Evolutionary conservation across 176 grass and related monocot genomes (phyloP).

Genomic region (Carex myosuroides): DNA sequence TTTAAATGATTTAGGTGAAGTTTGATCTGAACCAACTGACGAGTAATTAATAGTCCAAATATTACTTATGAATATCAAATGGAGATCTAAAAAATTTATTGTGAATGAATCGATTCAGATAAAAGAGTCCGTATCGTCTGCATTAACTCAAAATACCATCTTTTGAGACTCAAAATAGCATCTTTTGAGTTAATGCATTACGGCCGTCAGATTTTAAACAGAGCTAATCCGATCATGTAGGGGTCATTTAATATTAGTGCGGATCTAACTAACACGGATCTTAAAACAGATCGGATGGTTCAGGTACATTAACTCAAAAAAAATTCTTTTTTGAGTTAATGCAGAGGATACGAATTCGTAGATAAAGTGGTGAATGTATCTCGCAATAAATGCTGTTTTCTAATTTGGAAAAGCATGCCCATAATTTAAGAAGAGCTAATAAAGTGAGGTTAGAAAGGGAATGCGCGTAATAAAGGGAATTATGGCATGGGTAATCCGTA

Average conservation of each 20-base stretch:
- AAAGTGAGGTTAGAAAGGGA: slow-evolving; percentile 1
- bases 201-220: too few species aligned
- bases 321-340: too few species aligned
- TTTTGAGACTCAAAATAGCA: too few species aligned
- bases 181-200: too few species aligned
- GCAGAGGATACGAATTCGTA: not conserved
- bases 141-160: too few species aligned
- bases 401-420: not conserved
- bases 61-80: not conserved
- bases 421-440: not conserved
- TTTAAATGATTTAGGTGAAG: not conserved
- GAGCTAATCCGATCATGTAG: too few species aligned
- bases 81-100: not conserved
- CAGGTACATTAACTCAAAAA: too few species aligned
- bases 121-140: too few species aligned
- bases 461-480: not conserved
- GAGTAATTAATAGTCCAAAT: not conserved
- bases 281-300: too few species aligned
- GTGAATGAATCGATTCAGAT: not conserved
- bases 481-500: not conserved
- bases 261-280: too few species aligned
- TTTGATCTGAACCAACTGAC: not conserved
- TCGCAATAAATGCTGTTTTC: not conserved
- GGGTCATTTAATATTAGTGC: too few species aligned
- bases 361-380: not conserved